phyloP scores from a whole-genome alignment of 225 moss, liverwort and hornwort genomes.

The Ulota crispa region DNA sequence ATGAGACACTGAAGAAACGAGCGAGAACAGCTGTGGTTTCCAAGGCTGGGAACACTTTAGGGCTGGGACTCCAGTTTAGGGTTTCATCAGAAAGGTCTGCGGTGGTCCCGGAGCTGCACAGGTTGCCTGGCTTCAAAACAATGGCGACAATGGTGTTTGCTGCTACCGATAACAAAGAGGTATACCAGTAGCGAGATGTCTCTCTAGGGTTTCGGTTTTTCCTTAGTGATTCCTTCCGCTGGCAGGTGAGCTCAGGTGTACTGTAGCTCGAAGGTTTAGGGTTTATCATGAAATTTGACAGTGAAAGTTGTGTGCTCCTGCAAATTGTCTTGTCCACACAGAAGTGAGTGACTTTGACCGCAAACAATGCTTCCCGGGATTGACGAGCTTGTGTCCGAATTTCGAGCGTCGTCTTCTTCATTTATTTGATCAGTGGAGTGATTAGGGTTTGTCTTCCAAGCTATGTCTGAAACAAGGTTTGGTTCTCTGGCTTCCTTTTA shows the following conservation, averaged over 20 bases:
- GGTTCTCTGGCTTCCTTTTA: not conserved
- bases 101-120: not conserved
- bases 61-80: not conserved
- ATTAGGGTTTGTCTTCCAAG: not conserved
- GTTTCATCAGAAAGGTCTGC: not conserved
- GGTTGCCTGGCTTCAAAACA: not conserved
- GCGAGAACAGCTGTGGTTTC: not conserved
- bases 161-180: not conserved
- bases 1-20: not conserved
- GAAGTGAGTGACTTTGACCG: no score
- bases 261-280: not conserved
- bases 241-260: constrained; percentile 6
- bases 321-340: no score
- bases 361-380: no score
- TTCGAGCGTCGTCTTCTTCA: not conserved
- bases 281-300: constrained; percentile 5
- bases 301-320: not conserved
- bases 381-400: no score
- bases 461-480: not conserved
- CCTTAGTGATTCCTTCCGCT: not conserved
- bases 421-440: not conserved
- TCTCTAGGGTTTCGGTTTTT: not conserved
- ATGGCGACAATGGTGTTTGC: not conserved
- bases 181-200: not conserved
- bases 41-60: not conserved